A percentile compares a stretch with the other conserved stretches of the same genome.
phyloP scores from a whole-genome alignment of 2,329 filamentous ascomycete genomes.

The Claviceps africana region DNA sequence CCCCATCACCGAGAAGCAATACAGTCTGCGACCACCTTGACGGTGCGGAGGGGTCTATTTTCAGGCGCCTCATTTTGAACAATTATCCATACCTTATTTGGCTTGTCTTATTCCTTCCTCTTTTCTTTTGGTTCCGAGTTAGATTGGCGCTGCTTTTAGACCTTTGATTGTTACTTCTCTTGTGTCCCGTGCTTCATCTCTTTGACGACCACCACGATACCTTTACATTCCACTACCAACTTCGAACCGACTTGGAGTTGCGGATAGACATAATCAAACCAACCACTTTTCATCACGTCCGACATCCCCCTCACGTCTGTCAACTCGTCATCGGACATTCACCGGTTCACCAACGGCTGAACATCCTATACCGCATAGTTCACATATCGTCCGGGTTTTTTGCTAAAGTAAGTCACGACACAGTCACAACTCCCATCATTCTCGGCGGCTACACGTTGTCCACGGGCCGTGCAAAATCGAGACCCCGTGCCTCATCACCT shows the following conservation, averaged over 20 bases:
- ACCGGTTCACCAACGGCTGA: constrained; percentile 9
- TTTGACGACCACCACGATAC: constrained; percentile 7
- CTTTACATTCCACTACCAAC: constrained; percentile 4
- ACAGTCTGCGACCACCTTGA: constrained; percentile 5
- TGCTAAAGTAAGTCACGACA: neutral
- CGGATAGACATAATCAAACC: constrained; percentile 5
- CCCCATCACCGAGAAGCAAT: constrained; percentile 5
- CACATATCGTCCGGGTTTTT: neutral
- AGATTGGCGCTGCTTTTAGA: constrained; percentile 27
- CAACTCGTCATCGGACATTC: neutral
- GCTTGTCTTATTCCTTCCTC: constrained; percentile 11
- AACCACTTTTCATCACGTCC: neutral
- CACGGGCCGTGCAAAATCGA: neutral
- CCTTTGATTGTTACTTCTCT: constrained; percentile 12
- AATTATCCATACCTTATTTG: constrained; percentile 1
- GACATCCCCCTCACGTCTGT: neutral
- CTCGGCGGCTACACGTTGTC: neutral
- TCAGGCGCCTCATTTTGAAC: neutral
- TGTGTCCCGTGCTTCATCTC: constrained; percentile 9
- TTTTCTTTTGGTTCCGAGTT: constrained; percentile 19
- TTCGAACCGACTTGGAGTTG: constrained; percentile 9
- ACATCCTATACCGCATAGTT: constrained; percentile 13
- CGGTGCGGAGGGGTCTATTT: constrained; percentile 15
- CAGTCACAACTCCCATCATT: neutral
- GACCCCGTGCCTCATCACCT: neutral